These are phyloP conservation scores for Dryadomyces quercus-mongolicae DNA, from an alignment of 2,329 filamentous ascomycete species.

Conservation along the genomic window DNA sequence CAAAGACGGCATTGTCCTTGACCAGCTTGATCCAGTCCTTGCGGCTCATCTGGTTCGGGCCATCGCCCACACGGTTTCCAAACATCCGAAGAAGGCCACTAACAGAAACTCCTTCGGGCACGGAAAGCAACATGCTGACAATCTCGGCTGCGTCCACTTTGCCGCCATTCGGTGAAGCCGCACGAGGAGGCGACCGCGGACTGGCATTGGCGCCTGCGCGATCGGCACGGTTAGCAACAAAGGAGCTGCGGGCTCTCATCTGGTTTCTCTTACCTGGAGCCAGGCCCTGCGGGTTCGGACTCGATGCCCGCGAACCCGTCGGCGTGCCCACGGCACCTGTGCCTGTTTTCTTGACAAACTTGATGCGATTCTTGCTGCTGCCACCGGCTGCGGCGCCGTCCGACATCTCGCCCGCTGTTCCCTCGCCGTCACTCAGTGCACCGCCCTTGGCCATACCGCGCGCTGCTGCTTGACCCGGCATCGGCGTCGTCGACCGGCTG, in stretches of 20 bases:
- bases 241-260: neutral
- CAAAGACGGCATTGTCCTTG: constrained; percentile 40
- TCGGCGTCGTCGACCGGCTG: constrained; percentile 44
- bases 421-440: constrained; percentile 61
- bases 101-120: constrained; percentile 40
- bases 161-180: constrained; percentile 21
- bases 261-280: constrained; percentile 1
- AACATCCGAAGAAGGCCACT: constrained; percentile 42
- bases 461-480: constrained; percentile 31
- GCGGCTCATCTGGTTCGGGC: constrained; percentile 37
- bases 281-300: constrained; percentile 32
- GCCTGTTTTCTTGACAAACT: constrained; percentile 29
- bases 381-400: constrained; percentile 31
- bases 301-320: constrained; percentile 47
- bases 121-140: constrained; percentile 36
- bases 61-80: constrained; percentile 37
- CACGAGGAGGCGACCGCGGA: constrained; percentile 14
- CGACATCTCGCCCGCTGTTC: constrained; percentile 55
- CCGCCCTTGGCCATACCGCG: constrained; percentile 29
- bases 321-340: constrained; percentile 34
- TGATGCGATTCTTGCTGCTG: constrained; percentile 40
- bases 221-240: too few relatives aligned
- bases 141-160: constrained; percentile 40
- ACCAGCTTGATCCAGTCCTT: constrained; percentile 48
- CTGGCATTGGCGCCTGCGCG: constrained; percentile 8